These are phyloP conservation scores for Escovopsis sp. DNA, from an alignment of 2,329 filamentous ascomycete genomes.

Conservation along the genomic window DNA sequence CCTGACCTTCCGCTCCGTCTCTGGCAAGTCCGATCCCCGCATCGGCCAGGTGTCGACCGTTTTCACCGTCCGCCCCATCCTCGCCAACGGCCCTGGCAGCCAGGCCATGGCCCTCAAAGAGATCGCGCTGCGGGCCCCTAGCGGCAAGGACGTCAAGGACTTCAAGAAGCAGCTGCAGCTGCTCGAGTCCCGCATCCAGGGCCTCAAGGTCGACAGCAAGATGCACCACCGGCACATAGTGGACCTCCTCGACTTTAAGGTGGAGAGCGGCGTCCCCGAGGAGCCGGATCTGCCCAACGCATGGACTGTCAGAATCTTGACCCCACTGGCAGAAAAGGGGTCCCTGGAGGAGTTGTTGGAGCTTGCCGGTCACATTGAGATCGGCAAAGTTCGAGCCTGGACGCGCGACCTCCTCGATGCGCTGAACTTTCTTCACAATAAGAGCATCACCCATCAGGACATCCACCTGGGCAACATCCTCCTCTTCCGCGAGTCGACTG, in stretches of 20 bases:
- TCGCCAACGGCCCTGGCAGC: conserved; percentile 36
- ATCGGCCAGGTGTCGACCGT: conserved; percentile 51
- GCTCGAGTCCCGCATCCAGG: conserved; percentile 62
- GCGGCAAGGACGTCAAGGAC: conserved; percentile 38
- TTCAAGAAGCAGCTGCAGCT: conserved; percentile 64
- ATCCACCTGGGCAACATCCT: conserved; percentile 71
- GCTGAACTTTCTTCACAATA: conserved; percentile 71
- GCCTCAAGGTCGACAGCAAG: conserved; percentile 56
- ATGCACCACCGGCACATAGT: conserved; percentile 64
- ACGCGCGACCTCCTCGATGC: conserved; percentile 85
- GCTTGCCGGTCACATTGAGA: conserved; percentile 56
- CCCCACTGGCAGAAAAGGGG: conserved; percentile 65
- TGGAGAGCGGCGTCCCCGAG: conserved; percentile 37
- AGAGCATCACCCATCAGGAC: conserved; percentile 69
- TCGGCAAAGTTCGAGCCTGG: conserved; percentile 69
- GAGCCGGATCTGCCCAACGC: conserved; percentile 20
- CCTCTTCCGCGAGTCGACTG: conserved; percentile 52
- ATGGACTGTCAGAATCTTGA: conserved; percentile 65
- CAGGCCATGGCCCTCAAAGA: conserved; percentile 63
- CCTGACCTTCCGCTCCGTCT: conserved; percentile 54
- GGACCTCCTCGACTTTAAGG: conserved; percentile 69
- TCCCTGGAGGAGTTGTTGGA: conserved; percentile 71
- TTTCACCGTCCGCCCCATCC: conserved; percentile 57
- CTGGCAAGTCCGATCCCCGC: conserved; percentile 50
- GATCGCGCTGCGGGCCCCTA: conserved; percentile 40